phyloP scores from a whole-genome alignment of 257 asterid genomes.

The Solanum appendiculatum region DNA sequence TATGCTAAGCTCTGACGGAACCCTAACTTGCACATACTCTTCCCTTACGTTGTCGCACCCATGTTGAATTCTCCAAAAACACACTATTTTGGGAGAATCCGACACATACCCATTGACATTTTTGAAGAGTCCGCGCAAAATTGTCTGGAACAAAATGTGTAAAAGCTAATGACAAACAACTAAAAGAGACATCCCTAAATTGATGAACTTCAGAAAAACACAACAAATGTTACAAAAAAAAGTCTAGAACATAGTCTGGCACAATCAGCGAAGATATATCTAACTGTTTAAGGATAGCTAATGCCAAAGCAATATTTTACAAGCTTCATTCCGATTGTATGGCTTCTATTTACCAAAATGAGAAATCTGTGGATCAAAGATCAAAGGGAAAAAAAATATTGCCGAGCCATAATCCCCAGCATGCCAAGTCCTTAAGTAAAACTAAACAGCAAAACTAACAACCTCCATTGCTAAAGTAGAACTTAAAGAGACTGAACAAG shows the following conservation, averaged over 20 bases:
- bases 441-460: background rate
- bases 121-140: background rate
- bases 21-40: background rate
- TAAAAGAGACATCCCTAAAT: background rate
- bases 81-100: background rate
- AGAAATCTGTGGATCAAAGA: background rate
- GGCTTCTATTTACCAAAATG: background rate
- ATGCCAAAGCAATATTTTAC: background rate
- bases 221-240: background rate
- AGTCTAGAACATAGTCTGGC: background rate
- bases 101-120: background rate
- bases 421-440: background rate
- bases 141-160: background rate
- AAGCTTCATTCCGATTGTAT: background rate
- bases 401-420: background rate
- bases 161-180: background rate
- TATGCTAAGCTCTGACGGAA: background rate
- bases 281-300: background rate
- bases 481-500: background rate
- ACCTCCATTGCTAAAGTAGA: background rate
- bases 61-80: background rate
- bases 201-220: background rate
- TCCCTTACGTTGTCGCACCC: background rate
- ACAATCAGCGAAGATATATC: background rate
- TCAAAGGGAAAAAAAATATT: background rate